These are phyloP conservation scores for Kazachstania kunashirensis DNA, from an alignment of 805 yeast species.

Conservation along the genomic window DNA sequence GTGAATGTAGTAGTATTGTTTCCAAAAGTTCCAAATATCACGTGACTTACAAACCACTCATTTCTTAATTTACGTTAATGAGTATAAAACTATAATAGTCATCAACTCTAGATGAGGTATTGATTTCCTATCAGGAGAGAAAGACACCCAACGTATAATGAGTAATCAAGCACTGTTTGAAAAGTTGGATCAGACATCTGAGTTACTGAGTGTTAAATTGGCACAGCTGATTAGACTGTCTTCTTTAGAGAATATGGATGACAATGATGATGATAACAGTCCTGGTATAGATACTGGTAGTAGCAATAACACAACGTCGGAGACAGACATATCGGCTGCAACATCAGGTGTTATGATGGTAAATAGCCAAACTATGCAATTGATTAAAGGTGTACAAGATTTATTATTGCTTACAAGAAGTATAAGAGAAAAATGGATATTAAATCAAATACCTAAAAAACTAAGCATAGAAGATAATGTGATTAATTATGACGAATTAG, in stretches of 20 bases:
- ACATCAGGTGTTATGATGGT: slow-evolving; percentile 24
- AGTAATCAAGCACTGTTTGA: slow-evolving; percentile 26
- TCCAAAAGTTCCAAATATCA: too few relatives aligned
- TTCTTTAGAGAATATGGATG: slow-evolving; percentile 12
- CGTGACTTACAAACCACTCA: too few relatives aligned
- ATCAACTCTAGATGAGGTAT: too few relatives aligned
- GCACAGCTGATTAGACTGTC: slow-evolving; percentile 24
- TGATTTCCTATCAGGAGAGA: too few relatives aligned
- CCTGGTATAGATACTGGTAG: not conserved
- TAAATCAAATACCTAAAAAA: slow-evolving; percentile 25
- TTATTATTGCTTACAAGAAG: slow-evolving; percentile 25
- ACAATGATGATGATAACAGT: slow-evolving; percentile 5
- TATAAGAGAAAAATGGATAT: slow-evolving; percentile 29
- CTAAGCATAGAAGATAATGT: slow-evolving; percentile 2
- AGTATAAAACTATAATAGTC: too few relatives aligned
- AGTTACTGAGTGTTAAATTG: slow-evolving; percentile 21
- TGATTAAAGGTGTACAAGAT: slow-evolving; percentile 29
- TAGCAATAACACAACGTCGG: not conserved
- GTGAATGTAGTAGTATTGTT: too few relatives aligned
- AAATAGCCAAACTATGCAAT: slow-evolving; percentile 24
- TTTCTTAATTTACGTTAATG: too few relatives aligned
- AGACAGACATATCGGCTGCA: slow-evolving; percentile 19
- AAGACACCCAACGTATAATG: too few relatives aligned
- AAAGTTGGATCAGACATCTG: slow-evolving; percentile 25
- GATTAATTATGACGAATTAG: slow-evolving; percentile 13